Evolutionary conservation across 345 rosid genomes (phyloP).

Genomic region (Raphanus raphanistrum): DNA sequence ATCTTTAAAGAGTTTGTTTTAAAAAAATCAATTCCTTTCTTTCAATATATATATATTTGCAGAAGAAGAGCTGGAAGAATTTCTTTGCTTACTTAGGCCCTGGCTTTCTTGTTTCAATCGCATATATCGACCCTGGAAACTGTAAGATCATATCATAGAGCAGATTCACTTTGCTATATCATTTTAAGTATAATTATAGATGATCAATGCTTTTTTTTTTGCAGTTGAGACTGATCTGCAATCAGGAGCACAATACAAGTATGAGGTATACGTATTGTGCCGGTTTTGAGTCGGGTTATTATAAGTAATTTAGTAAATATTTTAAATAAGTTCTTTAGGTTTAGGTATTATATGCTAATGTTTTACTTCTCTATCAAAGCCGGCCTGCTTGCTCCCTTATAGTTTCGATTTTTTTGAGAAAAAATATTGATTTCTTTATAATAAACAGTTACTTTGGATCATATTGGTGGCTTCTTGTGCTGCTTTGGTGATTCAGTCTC

Average conservation of each 20-base stretch:
- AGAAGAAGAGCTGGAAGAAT: conserved; percentile 93
- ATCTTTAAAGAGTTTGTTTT: too few relatives aligned
- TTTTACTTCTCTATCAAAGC: conserved; percentile 11
- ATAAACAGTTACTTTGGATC: conserved; percentile 89
- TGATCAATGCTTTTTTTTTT: conserved; percentile 22
- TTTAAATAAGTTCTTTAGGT: too few relatives aligned
- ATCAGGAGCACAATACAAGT: conserved; percentile 83
- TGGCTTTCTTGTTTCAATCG: conserved; percentile 94
- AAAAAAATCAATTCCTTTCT: background rate
- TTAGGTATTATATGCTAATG: too few relatives aligned
- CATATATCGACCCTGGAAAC: conserved; percentile 97
- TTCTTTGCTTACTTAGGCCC: conserved; percentile 88
- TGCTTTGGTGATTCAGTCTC: conserved; percentile 83
- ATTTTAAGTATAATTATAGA: background rate
- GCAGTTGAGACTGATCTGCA: conserved; percentile 96
- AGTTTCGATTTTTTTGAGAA: background rate
- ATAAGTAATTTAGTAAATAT: too few relatives aligned
- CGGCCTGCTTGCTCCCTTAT: conserved; percentile 45
- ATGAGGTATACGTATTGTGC: conserved; percentile 52
- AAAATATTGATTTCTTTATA: background rate
- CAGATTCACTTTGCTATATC: background rate
- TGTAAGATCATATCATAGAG: conserved; percentile 47
- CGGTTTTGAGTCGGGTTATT: too few relatives aligned
- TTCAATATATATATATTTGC: conserved; percentile 28
- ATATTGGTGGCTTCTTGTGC: conserved; percentile 91